Conservation (phyloP, 2,329 filamentous ascomycete genomes). For the Aspergillus flavus region DNA sequence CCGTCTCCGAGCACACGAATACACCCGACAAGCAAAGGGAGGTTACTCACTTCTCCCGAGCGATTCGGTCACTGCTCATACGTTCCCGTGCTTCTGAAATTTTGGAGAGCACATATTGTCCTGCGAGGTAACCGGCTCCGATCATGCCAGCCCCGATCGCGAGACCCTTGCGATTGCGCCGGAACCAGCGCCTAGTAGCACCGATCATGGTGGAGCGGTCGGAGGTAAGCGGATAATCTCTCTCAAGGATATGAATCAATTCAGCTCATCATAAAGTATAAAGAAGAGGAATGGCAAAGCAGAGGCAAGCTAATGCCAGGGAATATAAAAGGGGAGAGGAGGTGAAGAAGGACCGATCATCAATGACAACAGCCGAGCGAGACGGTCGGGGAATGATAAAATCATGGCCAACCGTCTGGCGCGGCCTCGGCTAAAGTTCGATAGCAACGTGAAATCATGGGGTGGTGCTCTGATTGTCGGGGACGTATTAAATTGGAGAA, state of each 20-base stretch:
- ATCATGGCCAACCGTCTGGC: slow-evolving; percentile 12
- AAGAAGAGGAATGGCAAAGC: background rate
- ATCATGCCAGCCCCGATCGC: slow-evolving; percentile 85
- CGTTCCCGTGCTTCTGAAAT: slow-evolving; percentile 91
- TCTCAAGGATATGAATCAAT: slow-evolving; percentile 6
- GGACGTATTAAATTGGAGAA: background rate
- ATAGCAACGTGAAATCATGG: slow-evolving; percentile 7
- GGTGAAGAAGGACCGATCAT: slow-evolving; percentile 1
- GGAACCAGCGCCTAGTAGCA: slow-evolving; percentile 85
- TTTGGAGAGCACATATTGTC: slow-evolving; percentile 89
- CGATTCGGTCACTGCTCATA: slow-evolving; percentile 93
- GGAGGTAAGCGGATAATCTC: slow-evolving; percentile 8
- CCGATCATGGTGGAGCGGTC: slow-evolving; percentile 57
- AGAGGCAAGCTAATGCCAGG: background rate
- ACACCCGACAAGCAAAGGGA: slow-evolving; percentile 2
- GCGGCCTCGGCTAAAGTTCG: slow-evolving; percentile 35
- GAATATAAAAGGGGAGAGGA: slow-evolving; percentile 9
- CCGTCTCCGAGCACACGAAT: slow-evolving; percentile 17
- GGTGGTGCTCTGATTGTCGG: background rate
- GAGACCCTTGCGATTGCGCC: slow-evolving; percentile 86
- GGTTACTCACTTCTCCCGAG: slow-evolving; percentile 82
- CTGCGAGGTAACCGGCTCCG: slow-evolving; percentile 86
- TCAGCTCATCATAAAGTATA: slow-evolving; percentile 19
- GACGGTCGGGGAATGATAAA: slow-evolving; percentile 18
- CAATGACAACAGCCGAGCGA: slow-evolving; percentile 6